Base-by-base conservation (phyloP, 192 early-diverging fungal species). In the Dissophora globulifera region DNA sequence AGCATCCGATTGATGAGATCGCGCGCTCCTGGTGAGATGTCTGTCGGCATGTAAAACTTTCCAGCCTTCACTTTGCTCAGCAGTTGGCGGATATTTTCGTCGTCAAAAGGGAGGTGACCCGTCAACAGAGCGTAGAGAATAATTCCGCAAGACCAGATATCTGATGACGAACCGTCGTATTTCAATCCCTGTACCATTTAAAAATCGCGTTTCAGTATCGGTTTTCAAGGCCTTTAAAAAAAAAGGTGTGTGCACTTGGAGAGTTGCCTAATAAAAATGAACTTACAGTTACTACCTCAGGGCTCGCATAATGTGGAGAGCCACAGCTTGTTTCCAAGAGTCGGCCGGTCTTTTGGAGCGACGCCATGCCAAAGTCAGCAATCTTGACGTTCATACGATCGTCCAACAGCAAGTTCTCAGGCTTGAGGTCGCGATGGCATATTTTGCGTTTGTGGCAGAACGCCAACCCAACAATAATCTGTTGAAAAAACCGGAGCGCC, bases 131-230 rank as follows among this genome's bases (percentile, higher is more conserved):
- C 86, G 60, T 90, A 95, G 9, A 95, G 78, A 19, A 95, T 89
- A 46, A 91, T 87, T 31, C 93, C 94, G 9, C 93, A 75, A 1
- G 92, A 82, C 94, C 94, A 96, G 23, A 93, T 82, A 64, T 96
- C 94, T 9, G 88, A 88, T 25, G 82, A 62, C 19, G 87, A 71
- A 9, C 89, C 90, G 62, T 93, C 92, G 41, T 93, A 92, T 35
- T 82, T 83, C 40, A 82, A 66, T 17, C 81, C 82, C 52, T 83
- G n/a, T n/a, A n/a, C n/a, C n/a, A n/a, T n/a, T n/a, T n/a, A n/a
- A n/a, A n/a, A n/a, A n/a, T n/a, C n/a, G n/a, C n/a, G n/a, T n/a
- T n/a, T n/a, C n/a, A n/a, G n/a, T n/a, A n/a, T n/a, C n/a, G n/a
- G n/a, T n/a, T n/a, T n/a, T n/a, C n/a, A n/a, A n/a, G n/a, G n/a